Evolutionary conservation across 139 green algal species (phyloP).

Genomic region (Auxenochlorella protothecoides): DNA sequence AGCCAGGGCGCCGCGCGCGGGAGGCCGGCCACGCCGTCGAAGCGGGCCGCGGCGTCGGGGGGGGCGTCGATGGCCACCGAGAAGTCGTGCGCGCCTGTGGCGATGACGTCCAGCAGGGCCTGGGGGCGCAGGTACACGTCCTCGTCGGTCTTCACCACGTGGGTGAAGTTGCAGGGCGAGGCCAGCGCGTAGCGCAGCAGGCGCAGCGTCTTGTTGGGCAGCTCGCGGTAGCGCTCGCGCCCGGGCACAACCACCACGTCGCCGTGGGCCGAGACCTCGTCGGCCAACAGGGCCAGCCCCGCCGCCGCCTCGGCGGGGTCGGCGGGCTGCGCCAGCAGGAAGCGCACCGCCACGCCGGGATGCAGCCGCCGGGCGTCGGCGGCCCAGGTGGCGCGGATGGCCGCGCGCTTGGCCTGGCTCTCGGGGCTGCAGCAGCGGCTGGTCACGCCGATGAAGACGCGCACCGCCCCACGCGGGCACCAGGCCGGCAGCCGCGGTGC

Average conservation of each 20-base stretch:
- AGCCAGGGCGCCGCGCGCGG: not conserved
- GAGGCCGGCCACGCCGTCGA: not conserved
- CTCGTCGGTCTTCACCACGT: constrained; percentile 56
- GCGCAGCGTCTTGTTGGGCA: constrained; percentile 47
- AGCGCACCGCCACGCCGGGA: constrained; percentile 8
- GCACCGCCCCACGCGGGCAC: constrained; percentile 11
- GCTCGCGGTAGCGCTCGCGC: constrained; percentile 30
- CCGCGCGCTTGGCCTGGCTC: constrained; percentile 11
- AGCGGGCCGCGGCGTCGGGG: not conserved
- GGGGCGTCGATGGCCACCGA: constrained; percentile 3
- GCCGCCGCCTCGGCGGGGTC: no score
- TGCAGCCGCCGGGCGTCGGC: not conserved
- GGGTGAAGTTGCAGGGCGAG: constrained; percentile 31
- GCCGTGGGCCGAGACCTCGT: constrained; percentile 1
- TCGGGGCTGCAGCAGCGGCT: constrained; percentile 9
- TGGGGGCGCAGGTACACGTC: constrained; percentile 42
- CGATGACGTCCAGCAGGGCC: constrained; percentile 9
- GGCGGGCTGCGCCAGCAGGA: constrained; percentile 29
- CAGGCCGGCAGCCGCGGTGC: not conserved
- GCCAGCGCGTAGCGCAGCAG: constrained; percentile 33
- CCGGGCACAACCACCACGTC: constrained; percentile 26
- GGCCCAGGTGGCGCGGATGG: constrained; percentile 23
- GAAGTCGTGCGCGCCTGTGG: constrained; percentile 6
- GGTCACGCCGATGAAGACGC: constrained; percentile 26
- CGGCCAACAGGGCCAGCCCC: not conserved